Evolutionary conservation across 2,329 filamentous ascomycete genomes (phyloP).

Genomic region (Clonostachys rhizophaga): DNA sequence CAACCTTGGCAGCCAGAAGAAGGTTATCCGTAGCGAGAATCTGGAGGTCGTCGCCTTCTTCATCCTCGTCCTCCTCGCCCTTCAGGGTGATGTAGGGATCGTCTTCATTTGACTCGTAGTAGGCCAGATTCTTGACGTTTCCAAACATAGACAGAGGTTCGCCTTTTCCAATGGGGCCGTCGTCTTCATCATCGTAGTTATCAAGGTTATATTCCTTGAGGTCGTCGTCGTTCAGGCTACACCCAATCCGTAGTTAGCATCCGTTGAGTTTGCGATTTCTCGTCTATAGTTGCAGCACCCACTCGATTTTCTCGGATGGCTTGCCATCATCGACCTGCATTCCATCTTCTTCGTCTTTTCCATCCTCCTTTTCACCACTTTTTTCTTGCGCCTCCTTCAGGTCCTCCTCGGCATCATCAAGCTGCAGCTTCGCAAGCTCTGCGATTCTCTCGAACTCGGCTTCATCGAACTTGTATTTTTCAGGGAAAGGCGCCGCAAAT

Average conservation of each 20-base stretch:
- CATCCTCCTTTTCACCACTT: conserved; percentile 15
- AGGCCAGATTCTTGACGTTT: conserved; percentile 88
- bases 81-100: conserved; percentile 95
- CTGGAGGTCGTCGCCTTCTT: conserved; percentile 90
- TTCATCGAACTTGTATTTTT: conserved; percentile 72
- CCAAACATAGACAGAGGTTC: conserved; percentile 89
- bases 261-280: not conserved
- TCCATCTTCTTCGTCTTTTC: conserved; percentile 19
- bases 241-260: not conserved
- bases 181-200: conserved; percentile 85
- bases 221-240: conserved; percentile 70
- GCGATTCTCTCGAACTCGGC: conserved; percentile 73
- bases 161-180: conserved; percentile 42
- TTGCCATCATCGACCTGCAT: conserved; percentile 24
- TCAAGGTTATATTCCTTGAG: conserved; percentile 95
- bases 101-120: conserved; percentile 90
- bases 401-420: conserved; percentile 89
- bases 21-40: conserved; percentile 91
- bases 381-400: conserved; percentile 63
- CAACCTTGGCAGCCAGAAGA: conserved; percentile 85
- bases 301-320: conserved; percentile 30
- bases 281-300: conserved; percentile 2
- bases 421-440: conserved; percentile 68
- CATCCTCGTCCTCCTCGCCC: conserved; percentile 63
- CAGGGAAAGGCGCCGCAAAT: conserved; percentile 70